Evolutionary conservation across 306 rosid genomes (phyloP).

Genomic region (Argentina anserina): DNA sequence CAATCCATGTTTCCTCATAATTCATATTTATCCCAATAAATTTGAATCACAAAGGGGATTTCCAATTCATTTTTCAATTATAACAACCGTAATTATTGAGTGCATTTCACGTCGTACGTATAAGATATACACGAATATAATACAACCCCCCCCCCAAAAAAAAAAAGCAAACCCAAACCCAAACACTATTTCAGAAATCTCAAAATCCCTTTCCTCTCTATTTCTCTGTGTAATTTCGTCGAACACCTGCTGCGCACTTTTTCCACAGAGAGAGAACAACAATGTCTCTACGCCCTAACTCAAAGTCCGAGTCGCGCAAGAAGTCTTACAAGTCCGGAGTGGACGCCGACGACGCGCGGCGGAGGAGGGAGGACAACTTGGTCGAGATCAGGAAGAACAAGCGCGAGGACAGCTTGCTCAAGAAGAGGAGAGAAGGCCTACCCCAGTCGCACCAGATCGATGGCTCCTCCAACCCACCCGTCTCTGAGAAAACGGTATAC

Average conservation of each 20-base stretch:
- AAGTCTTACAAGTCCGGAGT: constrained; percentile 62
- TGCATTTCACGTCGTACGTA: not conserved
- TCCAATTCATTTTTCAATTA: no score
- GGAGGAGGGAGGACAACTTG: constrained; percentile 59
- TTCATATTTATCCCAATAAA: not conserved
- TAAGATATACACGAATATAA: not conserved
- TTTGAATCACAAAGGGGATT: no score
- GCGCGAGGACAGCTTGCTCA: constrained; percentile 51
- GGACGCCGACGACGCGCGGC: constrained; percentile 57
- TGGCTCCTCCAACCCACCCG: constrained; percentile 30
- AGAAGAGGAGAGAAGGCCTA: constrained; percentile 60
- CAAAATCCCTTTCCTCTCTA: not conserved
- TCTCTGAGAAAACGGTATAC: constrained; percentile 42
- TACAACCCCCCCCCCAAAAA: not conserved
- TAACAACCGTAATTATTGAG: not conserved
- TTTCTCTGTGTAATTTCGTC: constrained; percentile 25
- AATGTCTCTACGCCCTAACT: constrained; percentile 64
- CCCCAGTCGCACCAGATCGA: constrained; percentile 44
- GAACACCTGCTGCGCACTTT: constrained; percentile 16
- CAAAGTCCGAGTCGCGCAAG: constrained; percentile 52
- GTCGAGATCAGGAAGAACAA: constrained; percentile 68
- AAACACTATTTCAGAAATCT: not conserved
- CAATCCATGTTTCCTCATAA: not conserved
- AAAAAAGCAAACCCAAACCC: not conserved
- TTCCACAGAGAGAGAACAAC: not conserved